Base-by-base conservation (phyloP, 1,139 yeast species). In the Yamadazyma dendronema region DNA sequence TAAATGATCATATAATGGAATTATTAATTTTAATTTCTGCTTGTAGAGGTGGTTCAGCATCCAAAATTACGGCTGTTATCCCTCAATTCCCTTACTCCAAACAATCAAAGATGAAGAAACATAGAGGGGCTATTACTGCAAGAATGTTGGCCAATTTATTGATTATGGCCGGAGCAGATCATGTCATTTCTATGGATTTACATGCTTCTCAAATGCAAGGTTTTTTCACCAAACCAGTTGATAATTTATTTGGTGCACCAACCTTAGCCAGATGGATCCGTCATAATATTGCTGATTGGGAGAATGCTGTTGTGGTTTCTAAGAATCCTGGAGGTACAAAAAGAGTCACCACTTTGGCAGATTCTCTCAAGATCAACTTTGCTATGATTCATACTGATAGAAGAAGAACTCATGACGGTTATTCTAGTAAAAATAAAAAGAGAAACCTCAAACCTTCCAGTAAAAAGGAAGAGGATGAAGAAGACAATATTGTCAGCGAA, bases 141-240 rank as follows among this genome's bases (percentile, higher is more conserved):
- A 78, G 97, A 59, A 90, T 94, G 98, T 75, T 94, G 59, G 97
- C 99, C 41, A 92, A 92, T 53, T 67, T 94, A 55, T 72, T 94
- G 49, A 82, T 90, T 39, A 92, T 92, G 95, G 97, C 99, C 1
- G 99, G 99, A 47, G 98, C 97, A 16, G 98, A 94, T 64, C 99
- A 92, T 66, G 95, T 92, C 46, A 94, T 92, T 29, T 87, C 96
- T 5, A 90, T 92, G 97, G 99, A 92, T 60, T 72, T 92, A 51
- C 98, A 94, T 59, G 98, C 98, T 19, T 83, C 96, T 28, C 99
- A 92, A 64, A 94, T 92, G 97, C 99, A 92, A 69, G 99, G 99
- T 11, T 92, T 94, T 58, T 92, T 92, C 69, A 80, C 95, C 30
- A 89, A 89, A 55, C 98, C 99, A 0, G 97, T 92, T 21, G 99